Evolutionary conservation across 1,139 yeast genomes (phyloP).

Genomic region (Lodderomyces orthopsilosis): DNA sequence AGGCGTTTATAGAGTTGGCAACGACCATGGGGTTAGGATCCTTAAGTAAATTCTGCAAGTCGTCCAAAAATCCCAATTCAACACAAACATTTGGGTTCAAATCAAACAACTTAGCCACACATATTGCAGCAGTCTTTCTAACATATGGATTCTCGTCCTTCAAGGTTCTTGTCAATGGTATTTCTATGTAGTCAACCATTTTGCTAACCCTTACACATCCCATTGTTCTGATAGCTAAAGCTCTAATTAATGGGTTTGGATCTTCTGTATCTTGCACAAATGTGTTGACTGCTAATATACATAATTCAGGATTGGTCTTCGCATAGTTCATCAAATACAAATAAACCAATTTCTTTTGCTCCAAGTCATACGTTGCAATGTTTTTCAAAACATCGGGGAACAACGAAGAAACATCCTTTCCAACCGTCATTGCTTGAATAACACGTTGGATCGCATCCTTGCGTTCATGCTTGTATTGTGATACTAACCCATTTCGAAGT

Average conservation of each 20-base stretch:
- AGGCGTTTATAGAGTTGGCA: conserved; percentile 86
- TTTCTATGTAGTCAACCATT: conserved; percentile 92
- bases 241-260: conserved; percentile 93
- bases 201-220: conserved; percentile 95
- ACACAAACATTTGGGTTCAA: conserved; percentile 76
- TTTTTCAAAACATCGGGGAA: conserved; percentile 96
- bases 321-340: conserved; percentile 96
- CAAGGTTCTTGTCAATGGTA: conserved; percentile 81
- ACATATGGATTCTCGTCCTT: conserved; percentile 96
- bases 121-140: conserved; percentile 94
- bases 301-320: conserved; percentile 90
- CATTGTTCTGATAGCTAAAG: conserved; percentile 97
- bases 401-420: conserved; percentile 93
- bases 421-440: conserved; percentile 97
- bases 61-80: conserved; percentile 82
- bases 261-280: conserved; percentile 96
- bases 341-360: conserved; percentile 94
- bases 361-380: conserved; percentile 94
- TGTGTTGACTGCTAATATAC: conserved; percentile 94
- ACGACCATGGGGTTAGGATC: conserved; percentile 97
- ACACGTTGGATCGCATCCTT: conserved; percentile 97
- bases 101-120: conserved; percentile 94
- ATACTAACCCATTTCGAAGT: conserved; percentile 83
- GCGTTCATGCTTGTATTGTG: conserved; percentile 90
- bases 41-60: conserved; percentile 64